Evolutionary conservation across 108 stramenopile genomes (phyloP).

Genomic region (Nitzschia putrida): DNA sequence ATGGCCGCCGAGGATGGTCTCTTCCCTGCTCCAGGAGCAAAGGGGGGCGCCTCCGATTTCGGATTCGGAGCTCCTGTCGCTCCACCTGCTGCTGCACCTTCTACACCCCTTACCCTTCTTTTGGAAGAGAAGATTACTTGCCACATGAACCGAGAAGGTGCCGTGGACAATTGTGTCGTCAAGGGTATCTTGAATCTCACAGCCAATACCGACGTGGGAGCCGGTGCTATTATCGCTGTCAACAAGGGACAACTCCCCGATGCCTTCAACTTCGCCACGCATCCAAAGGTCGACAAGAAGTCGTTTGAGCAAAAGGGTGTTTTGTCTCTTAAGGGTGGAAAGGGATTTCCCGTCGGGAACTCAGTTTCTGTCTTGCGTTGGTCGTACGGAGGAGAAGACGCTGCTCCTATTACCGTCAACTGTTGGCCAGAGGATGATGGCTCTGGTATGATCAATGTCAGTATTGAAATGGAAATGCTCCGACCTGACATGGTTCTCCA

Average conservation of each 20-base stretch:
- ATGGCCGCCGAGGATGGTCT: conserved; percentile 97
- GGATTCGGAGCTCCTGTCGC: conserved; percentile 50
- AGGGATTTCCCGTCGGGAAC: conserved; percentile 92
- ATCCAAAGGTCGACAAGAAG: conserved; percentile 97
- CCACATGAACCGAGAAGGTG: conserved; percentile 93
- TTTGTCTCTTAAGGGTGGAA: conserved; percentile 90
- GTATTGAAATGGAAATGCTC: conserved; percentile 93
- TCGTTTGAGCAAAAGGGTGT: conserved; percentile 85
- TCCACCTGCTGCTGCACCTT: conserved; percentile 62
- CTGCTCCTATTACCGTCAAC: conserved; percentile 94
- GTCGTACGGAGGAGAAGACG: conserved; percentile 86
- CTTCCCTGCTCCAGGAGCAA: conserved; percentile 53
- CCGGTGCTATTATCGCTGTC: conserved; percentile 80
- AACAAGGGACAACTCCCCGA: conserved; percentile 73
- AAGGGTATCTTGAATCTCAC: conserved; percentile 97
- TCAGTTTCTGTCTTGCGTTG: conserved; percentile 94
- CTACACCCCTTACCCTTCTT: conserved; percentile 84
- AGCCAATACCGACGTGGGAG: conserved; percentile 92
- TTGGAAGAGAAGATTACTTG: conserved; percentile 92
- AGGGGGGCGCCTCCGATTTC: conserved; percentile 47
- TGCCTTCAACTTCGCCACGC: conserved; percentile 90
- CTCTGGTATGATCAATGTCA: conserved; percentile 90
- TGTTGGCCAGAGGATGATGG: conserved; percentile 99
- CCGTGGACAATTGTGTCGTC: conserved; percentile 88
- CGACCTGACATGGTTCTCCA: conserved; percentile 78